Percentiles rank a stretch among this genome's conserved stretches.
phyloP scores from a whole-genome alignment of 306 rosid species.

The Comarum palustre region DNA sequence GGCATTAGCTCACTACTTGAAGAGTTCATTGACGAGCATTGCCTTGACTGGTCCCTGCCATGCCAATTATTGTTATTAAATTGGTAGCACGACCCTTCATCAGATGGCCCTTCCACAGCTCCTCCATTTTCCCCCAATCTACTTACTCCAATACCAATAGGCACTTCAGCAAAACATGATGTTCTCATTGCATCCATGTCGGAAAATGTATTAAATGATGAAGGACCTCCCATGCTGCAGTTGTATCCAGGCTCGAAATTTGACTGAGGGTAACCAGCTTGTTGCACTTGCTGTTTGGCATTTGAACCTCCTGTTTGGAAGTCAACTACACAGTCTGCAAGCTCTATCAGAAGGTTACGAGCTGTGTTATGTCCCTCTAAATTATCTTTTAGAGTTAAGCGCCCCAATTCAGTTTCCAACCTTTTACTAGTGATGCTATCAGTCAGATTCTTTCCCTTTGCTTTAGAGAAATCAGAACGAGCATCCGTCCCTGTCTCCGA shows the following conservation, averaged over 20 bases:
- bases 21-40: slow-evolving; percentile 59
- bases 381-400: slow-evolving; percentile 51
- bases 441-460: slow-evolving; percentile 45
- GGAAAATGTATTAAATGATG: slow-evolving; percentile 47
- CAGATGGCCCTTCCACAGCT: slow-evolving; percentile 88
- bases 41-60: slow-evolving; percentile 64
- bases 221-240: slow-evolving; percentile 64
- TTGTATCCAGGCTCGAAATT: slow-evolving; percentile 55
- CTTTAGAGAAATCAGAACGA: slow-evolving; percentile 47
- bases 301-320: slow-evolving; percentile 45
- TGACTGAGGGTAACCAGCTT: slow-evolving; percentile 46
- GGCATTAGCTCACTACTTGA: slow-evolving; percentile 54
- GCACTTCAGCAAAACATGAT: slow-evolving; percentile 56
- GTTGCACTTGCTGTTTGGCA: slow-evolving; percentile 54
- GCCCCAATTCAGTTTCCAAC: slow-evolving; percentile 62
- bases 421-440: slow-evolving; percentile 45
- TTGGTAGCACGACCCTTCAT: slow-evolving; percentile 69
- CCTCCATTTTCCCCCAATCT: slow-evolving; percentile 50
- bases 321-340: slow-evolving; percentile 55
- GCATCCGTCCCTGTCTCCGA: slow-evolving; percentile 50
- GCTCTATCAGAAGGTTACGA: slow-evolving; percentile 56
- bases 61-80: slow-evolving; percentile 63
- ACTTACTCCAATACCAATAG: slow-evolving; percentile 54
- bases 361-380: slow-evolving; percentile 44
- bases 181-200: slow-evolving; percentile 48